phyloP scores from a whole-genome alignment of 306 rosid species.

The Quercus gilva region DNA sequence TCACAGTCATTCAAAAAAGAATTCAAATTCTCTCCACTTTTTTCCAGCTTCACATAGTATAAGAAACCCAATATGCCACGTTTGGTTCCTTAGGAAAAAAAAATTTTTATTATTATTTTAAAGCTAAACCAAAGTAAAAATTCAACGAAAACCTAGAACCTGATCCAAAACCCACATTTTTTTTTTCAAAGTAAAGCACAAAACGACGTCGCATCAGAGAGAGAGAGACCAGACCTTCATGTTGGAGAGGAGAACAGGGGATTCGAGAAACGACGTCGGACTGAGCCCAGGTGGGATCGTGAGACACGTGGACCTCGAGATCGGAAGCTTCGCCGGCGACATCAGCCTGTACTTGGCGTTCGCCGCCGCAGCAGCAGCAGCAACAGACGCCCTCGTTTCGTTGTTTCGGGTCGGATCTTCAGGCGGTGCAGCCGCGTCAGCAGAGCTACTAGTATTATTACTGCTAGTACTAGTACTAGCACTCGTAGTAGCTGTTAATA shows the following conservation, averaged over 20 bases:
- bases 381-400: too few relatives aligned
- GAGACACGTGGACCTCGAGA: constrained; percentile 81
- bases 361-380: background rate
- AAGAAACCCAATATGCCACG: too few relatives aligned
- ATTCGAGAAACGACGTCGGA: constrained; percentile 85
- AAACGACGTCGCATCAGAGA: constrained; percentile 1
- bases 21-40: constrained; percentile 27
- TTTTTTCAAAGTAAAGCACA: constrained; percentile 2
- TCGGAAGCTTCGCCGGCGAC: constrained; percentile 98
- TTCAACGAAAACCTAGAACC: background rate
- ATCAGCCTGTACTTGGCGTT: constrained; percentile 77
- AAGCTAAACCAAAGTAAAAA: too few relatives aligned
- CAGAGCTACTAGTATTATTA: background rate
- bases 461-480: too few relatives aligned
- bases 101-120: too few relatives aligned
- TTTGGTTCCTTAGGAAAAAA: too few relatives aligned
- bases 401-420: too few relatives aligned
- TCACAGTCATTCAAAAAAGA: constrained; percentile 41
- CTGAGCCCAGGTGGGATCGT: constrained; percentile 84
- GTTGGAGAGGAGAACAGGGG: constrained; percentile 83
- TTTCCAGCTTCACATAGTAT: too few relatives aligned
- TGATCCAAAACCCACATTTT: constrained; percentile 22
- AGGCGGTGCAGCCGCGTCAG: background rate
- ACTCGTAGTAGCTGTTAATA: too few relatives aligned
- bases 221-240: constrained; percentile 57